A percentile compares a stretch with the other conserved stretches of the same genome.
Conservation (phyloP, 306 rosid species). For the Herpetospermum pedunculosum region DNA sequence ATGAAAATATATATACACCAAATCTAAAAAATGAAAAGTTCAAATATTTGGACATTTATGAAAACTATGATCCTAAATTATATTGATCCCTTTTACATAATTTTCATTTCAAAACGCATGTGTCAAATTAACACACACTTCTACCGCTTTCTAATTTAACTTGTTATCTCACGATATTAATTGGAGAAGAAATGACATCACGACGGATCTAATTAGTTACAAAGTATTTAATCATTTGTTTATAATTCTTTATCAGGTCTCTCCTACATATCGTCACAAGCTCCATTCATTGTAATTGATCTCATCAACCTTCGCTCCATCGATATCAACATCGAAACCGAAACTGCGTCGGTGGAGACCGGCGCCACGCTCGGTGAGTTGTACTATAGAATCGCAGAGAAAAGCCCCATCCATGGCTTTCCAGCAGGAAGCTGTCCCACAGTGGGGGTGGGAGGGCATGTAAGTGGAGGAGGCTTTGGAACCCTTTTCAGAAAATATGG, state of each 20-base stretch:
- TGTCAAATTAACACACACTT: no score
- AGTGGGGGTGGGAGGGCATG: slow-evolving; percentile 16
- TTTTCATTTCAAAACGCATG: no score
- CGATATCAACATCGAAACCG: background rate
- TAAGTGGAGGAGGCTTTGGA: slow-evolving; percentile 20
- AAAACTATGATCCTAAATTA: no score
- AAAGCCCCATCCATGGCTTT: slow-evolving; percentile 16
- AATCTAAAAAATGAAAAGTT: no score
- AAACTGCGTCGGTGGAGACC: slow-evolving; percentile 7
- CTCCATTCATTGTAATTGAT: slow-evolving; percentile 16
- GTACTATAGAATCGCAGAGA: slow-evolving; percentile 19
- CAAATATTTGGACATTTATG: no score
- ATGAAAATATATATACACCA: no score
- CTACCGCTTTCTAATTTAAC: no score
- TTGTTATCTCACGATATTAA: no score
- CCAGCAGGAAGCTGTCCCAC: slow-evolving; percentile 29
- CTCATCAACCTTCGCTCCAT: slow-evolving; percentile 19
- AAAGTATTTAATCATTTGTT: background rate
- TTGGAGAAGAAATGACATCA: no score
- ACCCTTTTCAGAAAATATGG: slow-evolving; percentile 42
- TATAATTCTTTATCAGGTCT: background rate
- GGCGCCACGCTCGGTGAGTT: slow-evolving; percentile 24
- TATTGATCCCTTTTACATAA: no score
- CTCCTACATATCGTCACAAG: slow-evolving; percentile 21
- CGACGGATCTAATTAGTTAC: no score